phyloP scores from a whole-genome alignment of 768 basidiomycete genomes.

The Auricularia cornea region DNA sequence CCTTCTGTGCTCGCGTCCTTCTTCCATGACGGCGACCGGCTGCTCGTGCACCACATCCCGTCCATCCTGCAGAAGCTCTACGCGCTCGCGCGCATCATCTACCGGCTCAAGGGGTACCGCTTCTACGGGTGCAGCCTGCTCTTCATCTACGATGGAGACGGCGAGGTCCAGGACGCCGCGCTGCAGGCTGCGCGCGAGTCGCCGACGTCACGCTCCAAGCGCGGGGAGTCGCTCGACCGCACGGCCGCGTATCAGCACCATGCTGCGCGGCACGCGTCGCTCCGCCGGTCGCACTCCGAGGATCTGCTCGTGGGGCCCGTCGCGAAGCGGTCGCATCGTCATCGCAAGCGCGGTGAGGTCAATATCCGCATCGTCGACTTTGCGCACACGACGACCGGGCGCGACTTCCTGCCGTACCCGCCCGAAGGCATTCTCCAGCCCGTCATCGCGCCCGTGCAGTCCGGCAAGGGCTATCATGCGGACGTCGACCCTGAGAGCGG shows the following conservation, averaged over 20 bases:
- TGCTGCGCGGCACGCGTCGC: conserved; percentile 23
- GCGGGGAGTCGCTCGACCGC: conserved; percentile 71
- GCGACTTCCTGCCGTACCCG: conserved; percentile 73
- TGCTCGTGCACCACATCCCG: conserved; percentile 90
- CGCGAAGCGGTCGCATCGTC: conserved; percentile 46
- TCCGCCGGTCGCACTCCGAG: conserved; percentile 75
- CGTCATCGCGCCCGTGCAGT: conserved; percentile 25
- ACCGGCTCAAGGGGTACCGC: conserved; percentile 86
- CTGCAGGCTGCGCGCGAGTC: conserved; percentile 53
- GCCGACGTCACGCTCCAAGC: conserved; percentile 57
- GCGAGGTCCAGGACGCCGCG: conserved; percentile 73
- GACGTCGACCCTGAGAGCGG: conserved; percentile 78
- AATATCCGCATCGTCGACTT: conserved; percentile 97
- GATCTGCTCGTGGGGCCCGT: conserved; percentile 64
- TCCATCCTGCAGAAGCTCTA: conserved; percentile 84
- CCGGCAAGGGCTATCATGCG: conserved; percentile 70
- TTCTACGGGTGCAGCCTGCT: conserved; percentile 97
- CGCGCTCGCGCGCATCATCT: conserved; percentile 84
- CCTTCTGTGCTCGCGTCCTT: conserved; percentile 73
- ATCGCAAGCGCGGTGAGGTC: conserved; percentile 79
- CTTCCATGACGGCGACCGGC: conserved; percentile 70
- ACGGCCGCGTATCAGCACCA: conserved; percentile 9
- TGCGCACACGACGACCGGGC: conserved; percentile 94
- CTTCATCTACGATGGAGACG: conserved; percentile 95
- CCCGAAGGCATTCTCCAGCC: conserved; percentile 20